phyloP scores from a whole-genome alignment of 257 asterid genomes.

The Prunella vulgaris region DNA sequence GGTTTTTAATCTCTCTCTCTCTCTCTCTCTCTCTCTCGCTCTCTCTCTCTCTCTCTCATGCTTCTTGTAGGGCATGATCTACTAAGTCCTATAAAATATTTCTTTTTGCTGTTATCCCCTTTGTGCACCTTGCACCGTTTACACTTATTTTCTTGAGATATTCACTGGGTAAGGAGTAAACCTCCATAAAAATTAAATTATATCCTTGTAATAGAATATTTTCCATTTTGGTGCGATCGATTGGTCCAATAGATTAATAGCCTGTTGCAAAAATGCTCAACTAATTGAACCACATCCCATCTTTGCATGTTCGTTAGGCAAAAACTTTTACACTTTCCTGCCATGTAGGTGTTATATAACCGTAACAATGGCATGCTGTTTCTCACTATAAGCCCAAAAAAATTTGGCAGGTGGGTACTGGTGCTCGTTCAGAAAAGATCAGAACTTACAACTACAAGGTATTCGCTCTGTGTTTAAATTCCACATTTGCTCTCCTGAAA shows the following conservation, averaged over 20 bases:
- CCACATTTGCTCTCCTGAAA: constrained; percentile 8
- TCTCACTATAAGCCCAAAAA: not conserved
- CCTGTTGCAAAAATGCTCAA: not conserved
- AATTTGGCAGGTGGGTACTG: constrained; percentile 85
- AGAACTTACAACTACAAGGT: constrained; percentile 98
- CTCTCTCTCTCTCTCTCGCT: not conserved
- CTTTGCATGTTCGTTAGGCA: not conserved
- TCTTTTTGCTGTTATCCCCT: not conserved
- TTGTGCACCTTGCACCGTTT: not conserved
- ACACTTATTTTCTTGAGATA: constrained; percentile 7
- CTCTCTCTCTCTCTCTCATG: not conserved
- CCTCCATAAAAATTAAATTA: not conserved
- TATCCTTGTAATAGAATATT: not conserved
- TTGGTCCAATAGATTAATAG: not conserved
- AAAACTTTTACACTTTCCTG: not conserved
- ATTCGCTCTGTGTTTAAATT: constrained; percentile 13
- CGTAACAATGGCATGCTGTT: not conserved
- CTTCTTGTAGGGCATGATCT: not conserved
- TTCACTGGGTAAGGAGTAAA: not conserved
- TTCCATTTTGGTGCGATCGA: not conserved
- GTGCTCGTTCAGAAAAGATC: constrained; percentile 96
- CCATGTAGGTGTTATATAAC: not conserved
- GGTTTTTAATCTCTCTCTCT: constrained; percentile 43
- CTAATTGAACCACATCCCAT: not conserved
- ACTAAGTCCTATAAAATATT: not conserved